Base-by-base conservation (phyloP, 805 yeast genomes). In the Ogataea salicorniae region DNA sequence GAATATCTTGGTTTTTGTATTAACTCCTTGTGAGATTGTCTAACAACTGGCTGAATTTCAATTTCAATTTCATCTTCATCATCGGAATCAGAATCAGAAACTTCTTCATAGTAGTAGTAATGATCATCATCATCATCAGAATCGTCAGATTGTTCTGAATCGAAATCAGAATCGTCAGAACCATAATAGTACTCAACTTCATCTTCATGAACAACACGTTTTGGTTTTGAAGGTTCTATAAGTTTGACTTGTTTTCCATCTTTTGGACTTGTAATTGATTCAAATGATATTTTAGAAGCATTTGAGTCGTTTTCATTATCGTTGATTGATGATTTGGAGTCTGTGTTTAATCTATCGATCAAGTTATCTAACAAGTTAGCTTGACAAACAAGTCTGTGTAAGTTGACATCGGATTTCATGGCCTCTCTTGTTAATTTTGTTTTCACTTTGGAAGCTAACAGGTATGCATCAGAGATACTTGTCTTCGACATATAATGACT, bases 281-380 rank as follows among this genome's bases (percentile, higher is more conserved):
- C 52, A 50, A 46, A 49, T 17, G 59, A 52, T 13, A 53, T 41
- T 46, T 15, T 59, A 46, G 47, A 63, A 46, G 54, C 63, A 49
- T 46, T 33, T 20, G 52, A 37, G 9, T 45, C 45, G 18, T 46
- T 46, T 35, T 50, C 50, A 49, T 36, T 45, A 37, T 14, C 43
- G 16, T 14, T 34, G 39, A 18, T 69, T 51, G 52, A 64, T 35
- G 69, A 57, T 51, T 6, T 9, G 65, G 67, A 36, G 50, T 57
- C 42, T 67, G 52, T 47, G 46, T 62, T 63, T 35, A 77, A 66
- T 46, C 68, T 68, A 57, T 79, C 87, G 77, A 84, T 81, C 45
- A 84, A 61, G 51, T 70, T 73, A 59, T 84, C 90, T 52, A 84
- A 72, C 70, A 84, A 67, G 62, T 84, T 84, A 18, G 90, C 89